phyloP scores from a whole-genome alignment of 1,284 basidiomycete species.

The Trichosporon sp. region DNA sequence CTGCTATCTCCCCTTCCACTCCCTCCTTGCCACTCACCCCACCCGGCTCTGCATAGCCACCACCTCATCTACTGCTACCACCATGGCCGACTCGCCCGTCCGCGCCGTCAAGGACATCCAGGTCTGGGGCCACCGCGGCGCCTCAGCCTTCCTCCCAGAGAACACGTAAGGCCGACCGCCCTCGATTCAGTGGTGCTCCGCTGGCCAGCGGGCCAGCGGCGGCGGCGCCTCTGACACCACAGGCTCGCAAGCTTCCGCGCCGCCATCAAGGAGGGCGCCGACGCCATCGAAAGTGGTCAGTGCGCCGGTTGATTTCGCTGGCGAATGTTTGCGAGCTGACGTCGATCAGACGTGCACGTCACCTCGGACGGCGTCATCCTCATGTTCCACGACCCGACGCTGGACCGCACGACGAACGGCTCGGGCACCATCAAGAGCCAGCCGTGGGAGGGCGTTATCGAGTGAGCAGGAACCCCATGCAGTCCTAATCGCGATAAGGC shows the following conservation, averaged over 20 bases:
- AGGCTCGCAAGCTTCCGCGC: slow-evolving; percentile 83
- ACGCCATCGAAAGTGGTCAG: slow-evolving; percentile 77
- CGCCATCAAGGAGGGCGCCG: slow-evolving; percentile 84
- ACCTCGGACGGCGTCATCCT: slow-evolving; percentile 84
- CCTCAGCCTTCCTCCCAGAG: slow-evolving; percentile 56
- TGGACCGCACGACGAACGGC: slow-evolving; percentile 58
- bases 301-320: no score
- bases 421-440: slow-evolving; percentile 54
- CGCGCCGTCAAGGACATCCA: slow-evolving; percentile 52
- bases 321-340: no score
- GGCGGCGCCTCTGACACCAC: slow-evolving; percentile 35
- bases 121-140: slow-evolving; percentile 92
- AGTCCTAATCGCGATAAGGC: slow-evolving; percentile 31
- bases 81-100: slow-evolving; percentile 5
- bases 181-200: background rate
- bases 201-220: slow-evolving; percentile 15
- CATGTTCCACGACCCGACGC: slow-evolving; percentile 90
- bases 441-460: slow-evolving; percentile 47
- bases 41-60: background rate
- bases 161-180: slow-evolving; percentile 39
- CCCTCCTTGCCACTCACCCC: background rate
- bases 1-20: background rate
- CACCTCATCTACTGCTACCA: no score
- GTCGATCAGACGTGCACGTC: slow-evolving; percentile 88
- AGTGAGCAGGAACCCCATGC: slow-evolving; percentile 29